A percentile compares a stretch with the other conserved stretches of the same genome.
phyloP scores from a whole-genome alignment of 2,329 filamentous ascomycete species.

The Torrubiellomyces zombiae region DNA sequence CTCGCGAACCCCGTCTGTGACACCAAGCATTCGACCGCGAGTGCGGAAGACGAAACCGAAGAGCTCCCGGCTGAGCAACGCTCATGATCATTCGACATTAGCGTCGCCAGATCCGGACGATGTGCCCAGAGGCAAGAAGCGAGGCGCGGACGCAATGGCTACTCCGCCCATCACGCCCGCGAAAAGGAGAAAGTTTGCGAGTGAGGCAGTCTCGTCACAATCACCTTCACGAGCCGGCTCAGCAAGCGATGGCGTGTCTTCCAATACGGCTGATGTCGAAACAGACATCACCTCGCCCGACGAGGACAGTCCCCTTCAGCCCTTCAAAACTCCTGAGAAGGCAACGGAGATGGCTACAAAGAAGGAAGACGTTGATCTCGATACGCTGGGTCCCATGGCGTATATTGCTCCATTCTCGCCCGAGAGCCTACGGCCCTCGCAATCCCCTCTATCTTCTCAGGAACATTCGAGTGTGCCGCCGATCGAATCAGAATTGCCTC shows the following conservation, averaged over 20 bases:
- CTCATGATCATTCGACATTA: slow-evolving; percentile 15
- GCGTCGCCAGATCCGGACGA: slow-evolving; percentile 12
- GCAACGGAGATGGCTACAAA: slow-evolving; percentile 2
- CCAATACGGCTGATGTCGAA: slow-evolving; percentile 13
- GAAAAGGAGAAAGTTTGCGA: slow-evolving; percentile 26
- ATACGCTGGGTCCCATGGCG: slow-evolving; percentile 1
- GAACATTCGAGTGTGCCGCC: background rate
- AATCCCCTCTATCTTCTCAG: slow-evolving; percentile 10
- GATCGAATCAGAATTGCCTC: slow-evolving; percentile 4
- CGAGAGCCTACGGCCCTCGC: slow-evolving; percentile 11
- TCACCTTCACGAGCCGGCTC: slow-evolving; percentile 23
- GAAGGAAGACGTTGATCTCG: slow-evolving; percentile 3
- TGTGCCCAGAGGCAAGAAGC: slow-evolving; percentile 18
- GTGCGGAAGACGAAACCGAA: slow-evolving; percentile 24
- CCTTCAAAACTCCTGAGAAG: slow-evolving; percentile 13
- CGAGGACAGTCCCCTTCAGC: slow-evolving; percentile 25
- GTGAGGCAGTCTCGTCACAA: slow-evolving; percentile 11
- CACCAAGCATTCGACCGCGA: slow-evolving; percentile 36
- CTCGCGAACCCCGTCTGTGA: slow-evolving; percentile 42
- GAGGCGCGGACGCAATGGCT: slow-evolving; percentile 25
- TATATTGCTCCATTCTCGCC: slow-evolving; percentile 14
- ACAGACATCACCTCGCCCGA: slow-evolving; percentile 34
- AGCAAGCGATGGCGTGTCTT: slow-evolving; percentile 11
- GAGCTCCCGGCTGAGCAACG: slow-evolving; percentile 15
- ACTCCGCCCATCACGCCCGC: slow-evolving; percentile 39